These are phyloP conservation scores for Epithele typhae DNA, from an alignment of 768 basidiomycete species.

Conservation along the genomic window DNA sequence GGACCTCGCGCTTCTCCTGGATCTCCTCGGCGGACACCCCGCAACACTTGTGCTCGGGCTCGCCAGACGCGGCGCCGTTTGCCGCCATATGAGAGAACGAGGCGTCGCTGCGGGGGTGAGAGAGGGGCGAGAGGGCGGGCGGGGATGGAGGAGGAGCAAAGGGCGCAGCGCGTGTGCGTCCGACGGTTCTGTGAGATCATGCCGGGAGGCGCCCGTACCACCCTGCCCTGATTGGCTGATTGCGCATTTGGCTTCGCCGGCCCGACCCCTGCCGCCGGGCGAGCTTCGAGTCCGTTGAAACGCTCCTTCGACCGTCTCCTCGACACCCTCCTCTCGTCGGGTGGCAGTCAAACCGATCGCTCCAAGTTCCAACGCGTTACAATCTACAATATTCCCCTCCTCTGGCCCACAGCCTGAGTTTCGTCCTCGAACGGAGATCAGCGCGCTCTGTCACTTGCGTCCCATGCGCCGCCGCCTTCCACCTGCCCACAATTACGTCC, in stretches of 20 bases:
- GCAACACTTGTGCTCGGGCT: constrained; percentile 31
- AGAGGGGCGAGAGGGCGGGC: not conserved
- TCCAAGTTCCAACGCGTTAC: not conserved
- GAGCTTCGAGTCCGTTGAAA: too few species aligned
- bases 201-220: too few species aligned
- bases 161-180: too few species aligned
- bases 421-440: not conserved
- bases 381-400: too few species aligned
- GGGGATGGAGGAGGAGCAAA: not conserved
- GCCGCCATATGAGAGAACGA: constrained; percentile 1
- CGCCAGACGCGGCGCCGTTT: constrained; percentile 5
- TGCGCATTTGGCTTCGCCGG: too few species aligned
- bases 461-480: constrained; percentile 2
- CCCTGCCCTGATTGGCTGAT: too few species aligned
- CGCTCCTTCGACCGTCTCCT: too few species aligned
- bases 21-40: constrained; percentile 56
- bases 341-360: not conserved
- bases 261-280: too few species aligned
- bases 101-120: not conserved
- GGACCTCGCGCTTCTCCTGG: constrained; percentile 38
- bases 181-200: too few species aligned
- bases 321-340: not conserved
- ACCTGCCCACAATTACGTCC: constrained; percentile 40
- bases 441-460: not conserved
- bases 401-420: not conserved